A percentile compares a stretch with the other conserved stretches of the same genome.
These are phyloP conservation scores for Paxillus involutus DNA, from an alignment of 768 basidiomycete genomes.

Conservation along the genomic window DNA sequence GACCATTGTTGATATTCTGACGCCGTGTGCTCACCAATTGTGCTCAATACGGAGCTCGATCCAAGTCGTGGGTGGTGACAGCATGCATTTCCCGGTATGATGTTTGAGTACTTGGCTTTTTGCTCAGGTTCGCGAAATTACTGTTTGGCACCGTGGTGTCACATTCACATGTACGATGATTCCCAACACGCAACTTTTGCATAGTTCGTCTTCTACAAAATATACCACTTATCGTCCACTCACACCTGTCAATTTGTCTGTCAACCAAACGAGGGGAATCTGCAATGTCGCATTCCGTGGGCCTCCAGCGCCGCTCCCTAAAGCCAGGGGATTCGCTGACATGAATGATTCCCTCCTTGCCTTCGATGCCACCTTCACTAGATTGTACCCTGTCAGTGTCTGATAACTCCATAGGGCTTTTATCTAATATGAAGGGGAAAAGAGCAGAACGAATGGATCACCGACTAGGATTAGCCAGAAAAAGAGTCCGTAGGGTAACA, in stretches of 20 bases:
- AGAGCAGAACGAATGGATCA: neutral
- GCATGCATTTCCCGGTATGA: too few relatives aligned
- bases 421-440: neutral
- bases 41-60: neutral
- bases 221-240: slow-evolving; percentile 41
- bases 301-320: slow-evolving; percentile 63
- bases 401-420: neutral
- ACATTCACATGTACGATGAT: neutral
- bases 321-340: slow-evolving; percentile 79
- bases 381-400: slow-evolving; percentile 11
- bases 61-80: neutral
- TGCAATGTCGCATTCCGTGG: slow-evolving; percentile 60
- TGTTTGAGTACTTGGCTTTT: neutral
- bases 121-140: neutral
- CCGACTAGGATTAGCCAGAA: neutral
- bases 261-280: slow-evolving; percentile 78
- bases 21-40: neutral
- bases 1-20: neutral
- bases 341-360: slow-evolving; percentile 76
- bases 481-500: slow-evolving; percentile 3
- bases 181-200: neutral
- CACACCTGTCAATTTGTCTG: slow-evolving; percentile 69
- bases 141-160: neutral
- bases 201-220: neutral
- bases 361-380: slow-evolving; percentile 70